These are phyloP conservation scores for Colletotrichum costaricense DNA, from an alignment of 2,329 filamentous ascomycete genomes.

Conservation along the genomic window DNA sequence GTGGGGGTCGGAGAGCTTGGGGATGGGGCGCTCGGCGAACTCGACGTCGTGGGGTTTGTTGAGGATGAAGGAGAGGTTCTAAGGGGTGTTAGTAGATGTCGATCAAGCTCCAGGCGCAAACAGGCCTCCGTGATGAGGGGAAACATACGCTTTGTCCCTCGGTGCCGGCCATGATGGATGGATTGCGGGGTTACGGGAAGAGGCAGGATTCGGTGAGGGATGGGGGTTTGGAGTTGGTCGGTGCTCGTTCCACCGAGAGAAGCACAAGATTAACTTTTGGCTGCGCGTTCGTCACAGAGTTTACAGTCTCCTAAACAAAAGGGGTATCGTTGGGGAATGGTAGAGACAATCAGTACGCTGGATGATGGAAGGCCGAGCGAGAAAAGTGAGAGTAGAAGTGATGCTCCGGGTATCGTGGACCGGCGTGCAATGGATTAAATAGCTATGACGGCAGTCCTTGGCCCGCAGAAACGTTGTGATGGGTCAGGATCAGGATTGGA, in stretches of 20 bases:
- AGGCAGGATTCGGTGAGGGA: not conserved
- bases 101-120: not conserved
- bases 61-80: slow-evolving; percentile 90
- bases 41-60: slow-evolving; percentile 78
- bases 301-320: not conserved
- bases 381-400: not conserved
- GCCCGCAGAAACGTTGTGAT: slow-evolving; percentile 5
- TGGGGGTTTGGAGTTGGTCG: not conserved
- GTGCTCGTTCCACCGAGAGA: slow-evolving; percentile 5
- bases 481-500: slow-evolving; percentile 26
- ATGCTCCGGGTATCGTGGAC: slow-evolving; percentile 8
- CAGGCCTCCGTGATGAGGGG: not conserved
- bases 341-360: not conserved
- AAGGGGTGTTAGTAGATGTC: slow-evolving; percentile 11
- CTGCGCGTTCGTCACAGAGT: not conserved
- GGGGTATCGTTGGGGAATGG: slow-evolving; percentile 14
- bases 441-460: slow-evolving; percentile 2
- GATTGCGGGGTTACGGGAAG: not conserved
- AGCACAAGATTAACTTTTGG: not conserved
- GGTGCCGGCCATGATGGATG: slow-evolving; percentile 32
- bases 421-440: slow-evolving; percentile 28
- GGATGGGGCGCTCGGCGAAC: slow-evolving; percentile 81
- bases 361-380: not conserved
- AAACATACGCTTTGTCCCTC: slow-evolving; percentile 35
- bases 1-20: slow-evolving; percentile 72